phyloP scores from a whole-genome alignment of 306 rosid genomes.

The Canavalia gladiata region DNA sequence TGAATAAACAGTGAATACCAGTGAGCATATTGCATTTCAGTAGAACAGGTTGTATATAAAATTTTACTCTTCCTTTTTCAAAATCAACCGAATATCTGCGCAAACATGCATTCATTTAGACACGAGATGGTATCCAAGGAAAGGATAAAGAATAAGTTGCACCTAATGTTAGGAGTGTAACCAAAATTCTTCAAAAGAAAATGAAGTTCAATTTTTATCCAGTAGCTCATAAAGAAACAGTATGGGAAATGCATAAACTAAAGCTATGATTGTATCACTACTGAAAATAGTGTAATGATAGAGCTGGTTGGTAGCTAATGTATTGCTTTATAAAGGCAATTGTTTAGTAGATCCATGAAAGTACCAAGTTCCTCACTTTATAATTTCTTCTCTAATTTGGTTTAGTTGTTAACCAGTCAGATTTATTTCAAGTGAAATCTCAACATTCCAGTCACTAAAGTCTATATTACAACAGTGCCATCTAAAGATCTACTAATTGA shows the following conservation, averaged over 20 bases:
- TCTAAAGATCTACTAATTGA: conserved; percentile 39
- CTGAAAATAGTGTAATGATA: conserved; percentile 7
- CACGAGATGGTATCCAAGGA: background rate
- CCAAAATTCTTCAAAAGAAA: conserved; percentile 19
- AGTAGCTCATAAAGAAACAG: background rate
- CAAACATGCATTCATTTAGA: background rate
- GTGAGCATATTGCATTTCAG: background rate
- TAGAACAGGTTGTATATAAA: background rate
- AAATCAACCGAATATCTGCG: background rate
- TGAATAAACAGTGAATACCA: background rate
- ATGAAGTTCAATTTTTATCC: background rate
- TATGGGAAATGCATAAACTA: background rate
- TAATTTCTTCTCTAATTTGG: conserved; percentile 41
- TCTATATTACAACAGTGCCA: conserved; percentile 44
- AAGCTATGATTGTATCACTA: background rate
- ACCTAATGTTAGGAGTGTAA: conserved; percentile 4
- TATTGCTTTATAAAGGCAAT: conserved; percentile 32
- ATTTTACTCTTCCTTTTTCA: background rate
- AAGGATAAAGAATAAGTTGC: conserved; percentile 6
- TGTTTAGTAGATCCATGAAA: conserved; percentile 30
- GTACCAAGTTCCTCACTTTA: conserved; percentile 35
- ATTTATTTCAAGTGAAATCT: conserved; percentile 50
- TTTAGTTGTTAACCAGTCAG: conserved; percentile 56
- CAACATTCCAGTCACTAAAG: conserved; percentile 38
- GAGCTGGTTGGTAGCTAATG: conserved; percentile 35